These are phyloP conservation scores for Jasminum sambac DNA, from an alignment of 257 asterid genomes.

Conservation along the genomic window DNA sequence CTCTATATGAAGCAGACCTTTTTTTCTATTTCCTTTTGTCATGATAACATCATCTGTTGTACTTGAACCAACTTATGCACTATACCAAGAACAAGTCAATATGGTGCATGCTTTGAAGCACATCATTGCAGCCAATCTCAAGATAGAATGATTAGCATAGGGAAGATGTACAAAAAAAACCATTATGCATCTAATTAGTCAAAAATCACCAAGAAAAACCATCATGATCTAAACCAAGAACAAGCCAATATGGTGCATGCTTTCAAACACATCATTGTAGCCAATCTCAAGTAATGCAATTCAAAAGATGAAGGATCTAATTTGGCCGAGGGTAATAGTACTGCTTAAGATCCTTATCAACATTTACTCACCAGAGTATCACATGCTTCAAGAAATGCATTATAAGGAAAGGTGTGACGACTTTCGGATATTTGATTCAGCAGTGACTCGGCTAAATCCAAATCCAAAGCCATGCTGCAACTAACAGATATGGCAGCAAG, in stretches of 20 bases:
- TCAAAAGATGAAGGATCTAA: constrained; percentile 15
- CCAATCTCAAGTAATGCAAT: no score
- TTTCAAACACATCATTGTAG: no score
- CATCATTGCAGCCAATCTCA: neutral
- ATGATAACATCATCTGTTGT: neutral
- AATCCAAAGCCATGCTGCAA: constrained; percentile 70
- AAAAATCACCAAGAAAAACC: no score
- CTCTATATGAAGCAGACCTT: neutral
- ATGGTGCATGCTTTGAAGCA: neutral
- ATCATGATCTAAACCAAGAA: no score
- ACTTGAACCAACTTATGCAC: neutral
- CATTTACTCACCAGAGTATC: constrained; percentile 59
- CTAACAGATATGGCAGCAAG: constrained; percentile 68
- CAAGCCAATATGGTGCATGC: no score
- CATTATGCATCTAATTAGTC: constrained; percentile 4
- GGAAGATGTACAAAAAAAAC: neutral
- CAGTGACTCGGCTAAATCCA: constrained; percentile 71
- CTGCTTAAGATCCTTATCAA: constrained; percentile 21
- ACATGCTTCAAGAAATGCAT: constrained; percentile 81
- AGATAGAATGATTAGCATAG: neutral
- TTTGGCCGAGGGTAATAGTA: neutral
- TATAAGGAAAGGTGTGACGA: constrained; percentile 49
- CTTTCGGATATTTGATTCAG: constrained; percentile 52
- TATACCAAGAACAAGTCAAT: neutral
- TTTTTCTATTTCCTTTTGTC: neutral